Conservation (phyloP, 805 yeast genomes). For the Candida ulmi region DNA sequence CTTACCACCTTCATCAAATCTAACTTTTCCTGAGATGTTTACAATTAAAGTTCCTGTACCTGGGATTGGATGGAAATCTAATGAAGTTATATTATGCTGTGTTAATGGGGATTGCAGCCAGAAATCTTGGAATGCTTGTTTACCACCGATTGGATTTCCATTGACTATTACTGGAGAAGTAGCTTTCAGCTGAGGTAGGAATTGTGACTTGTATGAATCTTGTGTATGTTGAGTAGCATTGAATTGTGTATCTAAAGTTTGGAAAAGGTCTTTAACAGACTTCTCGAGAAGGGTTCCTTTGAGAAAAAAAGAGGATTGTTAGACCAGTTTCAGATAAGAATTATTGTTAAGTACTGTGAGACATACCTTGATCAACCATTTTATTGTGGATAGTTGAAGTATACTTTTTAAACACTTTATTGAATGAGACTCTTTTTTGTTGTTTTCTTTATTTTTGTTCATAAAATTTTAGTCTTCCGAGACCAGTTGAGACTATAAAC, state of each 20-base stretch:
- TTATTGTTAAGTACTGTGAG: too few relatives aligned
- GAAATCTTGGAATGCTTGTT: slow-evolving; percentile 46
- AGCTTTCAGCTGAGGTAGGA: slow-evolving; percentile 43
- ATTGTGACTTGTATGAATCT: slow-evolving; percentile 16
- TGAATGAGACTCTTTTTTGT: too few relatives aligned
- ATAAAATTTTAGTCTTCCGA: too few relatives aligned
- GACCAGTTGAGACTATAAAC: too few relatives aligned
- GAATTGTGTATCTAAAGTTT: slow-evolving; percentile 18
- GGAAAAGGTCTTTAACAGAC: slow-evolving; percentile 20
- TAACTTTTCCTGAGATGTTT: slow-evolving; percentile 50
- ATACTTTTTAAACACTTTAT: background rate
- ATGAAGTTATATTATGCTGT: slow-evolving; percentile 57
- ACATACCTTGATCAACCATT: too few relatives aligned
- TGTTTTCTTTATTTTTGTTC: too few relatives aligned
- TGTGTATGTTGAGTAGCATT: slow-evolving; percentile 9
- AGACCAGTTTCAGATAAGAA: too few relatives aligned
- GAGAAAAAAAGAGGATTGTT: too few relatives aligned
- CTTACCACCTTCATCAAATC: slow-evolving; percentile 72
- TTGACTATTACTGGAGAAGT: slow-evolving; percentile 50
- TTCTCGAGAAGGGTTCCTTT: slow-evolving; percentile 16
- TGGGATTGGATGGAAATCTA: slow-evolving; percentile 63
- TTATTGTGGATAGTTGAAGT: background rate
- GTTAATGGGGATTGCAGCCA: slow-evolving; percentile 56
- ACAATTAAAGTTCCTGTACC: slow-evolving; percentile 53
- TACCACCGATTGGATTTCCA: slow-evolving; percentile 51